Evolutionary conservation across 345 rosid species (phyloP).

Genomic region (Psidium guajava): DNA sequence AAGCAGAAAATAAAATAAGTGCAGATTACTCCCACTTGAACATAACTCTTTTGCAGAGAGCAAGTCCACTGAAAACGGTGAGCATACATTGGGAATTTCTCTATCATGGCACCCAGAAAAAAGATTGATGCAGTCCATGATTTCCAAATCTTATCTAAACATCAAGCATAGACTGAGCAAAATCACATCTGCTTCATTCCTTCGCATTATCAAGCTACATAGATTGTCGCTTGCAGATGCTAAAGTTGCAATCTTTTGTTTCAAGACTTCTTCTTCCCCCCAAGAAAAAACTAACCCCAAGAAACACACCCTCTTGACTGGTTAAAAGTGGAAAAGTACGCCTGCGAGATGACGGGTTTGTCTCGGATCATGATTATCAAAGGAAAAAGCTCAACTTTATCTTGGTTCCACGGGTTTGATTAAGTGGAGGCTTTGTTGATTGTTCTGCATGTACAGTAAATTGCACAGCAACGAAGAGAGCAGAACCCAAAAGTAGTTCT

Average conservation of each 20-base stretch:
- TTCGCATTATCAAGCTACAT: not conserved
- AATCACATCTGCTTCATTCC: not conserved
- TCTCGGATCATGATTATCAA: not conserved
- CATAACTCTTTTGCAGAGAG: too few relatives aligned
- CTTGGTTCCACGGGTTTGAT: not conserved
- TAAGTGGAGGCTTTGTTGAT: not conserved
- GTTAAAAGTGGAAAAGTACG: not conserved
- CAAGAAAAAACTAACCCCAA: too few relatives aligned
- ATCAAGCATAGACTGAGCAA: not conserved
- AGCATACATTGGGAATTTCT: not conserved
- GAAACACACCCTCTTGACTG: not conserved
- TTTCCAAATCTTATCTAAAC: not conserved
- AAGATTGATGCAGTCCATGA: not conserved
- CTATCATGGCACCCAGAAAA: not conserved
- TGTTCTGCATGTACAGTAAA: not conserved
- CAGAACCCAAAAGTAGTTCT: not conserved
- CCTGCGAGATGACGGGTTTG: not conserved
- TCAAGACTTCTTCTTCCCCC: not conserved
- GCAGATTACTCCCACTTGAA: not conserved
- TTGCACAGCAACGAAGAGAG: not conserved
- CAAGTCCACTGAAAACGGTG: not conserved
- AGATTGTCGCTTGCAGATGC: not conserved
- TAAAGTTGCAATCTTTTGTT: not conserved
- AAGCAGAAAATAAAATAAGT: not conserved
- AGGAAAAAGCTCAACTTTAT: not conserved